A percentile compares a stretch with the other conserved stretches of the same genome.
Conservation (phyloP, 1,139 yeast species). For the Hemisphaericaspora xylofermentans region DNA sequence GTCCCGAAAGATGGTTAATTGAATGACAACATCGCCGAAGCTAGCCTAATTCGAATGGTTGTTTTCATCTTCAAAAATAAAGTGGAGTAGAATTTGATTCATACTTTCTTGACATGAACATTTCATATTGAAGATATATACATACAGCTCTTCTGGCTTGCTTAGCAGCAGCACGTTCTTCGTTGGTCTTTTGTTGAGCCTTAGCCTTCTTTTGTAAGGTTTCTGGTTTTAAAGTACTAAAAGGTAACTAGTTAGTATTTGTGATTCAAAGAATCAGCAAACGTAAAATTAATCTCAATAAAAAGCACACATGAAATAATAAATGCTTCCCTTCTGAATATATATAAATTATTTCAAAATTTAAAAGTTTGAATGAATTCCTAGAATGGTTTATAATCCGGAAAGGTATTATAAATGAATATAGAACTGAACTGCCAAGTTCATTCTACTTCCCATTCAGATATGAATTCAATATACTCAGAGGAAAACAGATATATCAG, state of each 20-base stretch:
- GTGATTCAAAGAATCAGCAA: neutral
- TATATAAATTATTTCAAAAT: slow-evolving; percentile 11
- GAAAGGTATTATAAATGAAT: slow-evolving; percentile 27
- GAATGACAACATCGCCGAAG: slow-evolving; percentile 88
- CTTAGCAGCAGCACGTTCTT: slow-evolving; percentile 85
- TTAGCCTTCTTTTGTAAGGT: slow-evolving; percentile 92
- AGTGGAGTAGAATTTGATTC: slow-evolving; percentile 1
- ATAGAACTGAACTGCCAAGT: slow-evolving; percentile 48
- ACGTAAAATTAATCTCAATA: neutral
- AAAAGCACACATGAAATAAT: slow-evolving; percentile 1
- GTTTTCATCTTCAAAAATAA: slow-evolving; percentile 60
- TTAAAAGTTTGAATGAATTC: slow-evolving; percentile 13
- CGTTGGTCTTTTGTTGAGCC: slow-evolving; percentile 85
- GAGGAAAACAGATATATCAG: slow-evolving; percentile 52
- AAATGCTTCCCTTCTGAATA: slow-evolving; percentile 19
- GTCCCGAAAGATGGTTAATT: slow-evolving; percentile 99
- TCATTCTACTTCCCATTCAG: slow-evolving; percentile 40
- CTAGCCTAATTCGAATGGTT: slow-evolving; percentile 71
- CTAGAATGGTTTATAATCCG: slow-evolving; percentile 17
- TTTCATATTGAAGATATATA: slow-evolving; percentile 21
- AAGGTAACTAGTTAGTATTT: slow-evolving; percentile 22
- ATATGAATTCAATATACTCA: slow-evolving; percentile 25
- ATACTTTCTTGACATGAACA: neutral
- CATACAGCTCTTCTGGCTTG: slow-evolving; percentile 89
- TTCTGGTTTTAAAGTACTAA: slow-evolving; percentile 74